phyloP scores from a whole-genome alignment of 2,329 filamentous ascomycete species.

The Alternaria ethzedia region DNA sequence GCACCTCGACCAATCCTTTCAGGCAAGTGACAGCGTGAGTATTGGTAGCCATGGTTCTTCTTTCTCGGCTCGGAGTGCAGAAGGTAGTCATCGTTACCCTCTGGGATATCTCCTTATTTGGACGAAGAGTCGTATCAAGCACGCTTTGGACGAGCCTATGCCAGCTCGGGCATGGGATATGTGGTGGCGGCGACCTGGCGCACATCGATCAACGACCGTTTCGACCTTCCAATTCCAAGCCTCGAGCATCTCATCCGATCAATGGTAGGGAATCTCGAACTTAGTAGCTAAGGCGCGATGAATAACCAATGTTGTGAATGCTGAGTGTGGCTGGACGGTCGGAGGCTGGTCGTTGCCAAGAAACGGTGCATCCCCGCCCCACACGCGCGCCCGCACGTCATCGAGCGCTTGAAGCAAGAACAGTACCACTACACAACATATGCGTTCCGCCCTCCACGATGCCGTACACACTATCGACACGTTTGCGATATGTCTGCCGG shows the following conservation, averaged over 20 bases:
- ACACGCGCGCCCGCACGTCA: slow-evolving; percentile 24
- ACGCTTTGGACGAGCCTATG: neutral
- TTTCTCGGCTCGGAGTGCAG: neutral
- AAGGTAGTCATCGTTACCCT: neutral
- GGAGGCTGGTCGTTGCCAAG: neutral
- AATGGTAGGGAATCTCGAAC: neutral
- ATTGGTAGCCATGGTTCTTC: neutral
- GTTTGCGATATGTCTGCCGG: slow-evolving; percentile 38
- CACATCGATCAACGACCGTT: neutral
- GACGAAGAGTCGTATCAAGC: neutral
- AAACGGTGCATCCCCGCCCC: slow-evolving; percentile 9
- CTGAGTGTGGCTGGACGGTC: neutral
- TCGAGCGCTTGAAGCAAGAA: slow-evolving; percentile 15
- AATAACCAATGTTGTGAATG: neutral
- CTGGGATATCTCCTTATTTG: neutral
- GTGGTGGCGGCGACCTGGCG: neutral
- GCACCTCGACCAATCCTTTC: neutral
- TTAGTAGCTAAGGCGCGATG: neutral
- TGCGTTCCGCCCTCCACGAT: slow-evolving; percentile 4
- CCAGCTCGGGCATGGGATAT: neutral
- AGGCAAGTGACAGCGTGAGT: neutral
- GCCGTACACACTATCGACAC: neutral
- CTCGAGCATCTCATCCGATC: neutral
- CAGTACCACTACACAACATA: slow-evolving; percentile 3
- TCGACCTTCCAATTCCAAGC: neutral